These are phyloP conservation scores for Coniophora puteana DNA, from an alignment of 1,284 basidiomycete genomes.

Conservation along the genomic window DNA sequence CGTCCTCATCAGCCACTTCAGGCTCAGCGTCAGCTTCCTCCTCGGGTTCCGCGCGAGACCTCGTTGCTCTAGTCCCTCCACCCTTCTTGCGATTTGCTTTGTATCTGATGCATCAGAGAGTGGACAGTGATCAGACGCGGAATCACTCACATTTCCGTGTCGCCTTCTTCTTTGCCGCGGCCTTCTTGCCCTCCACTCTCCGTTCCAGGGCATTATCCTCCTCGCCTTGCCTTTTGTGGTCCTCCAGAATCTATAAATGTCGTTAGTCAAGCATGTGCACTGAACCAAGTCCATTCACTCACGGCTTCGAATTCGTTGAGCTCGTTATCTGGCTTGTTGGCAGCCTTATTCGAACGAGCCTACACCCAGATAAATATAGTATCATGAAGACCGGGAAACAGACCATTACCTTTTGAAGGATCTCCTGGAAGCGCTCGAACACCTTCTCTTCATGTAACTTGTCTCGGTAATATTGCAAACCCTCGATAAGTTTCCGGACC, in stretches of 20 bases:
- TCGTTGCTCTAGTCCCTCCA: no score
- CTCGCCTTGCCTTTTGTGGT: slow-evolving; percentile 80
- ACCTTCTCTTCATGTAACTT: slow-evolving; percentile 90
- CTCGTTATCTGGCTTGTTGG: slow-evolving; percentile 86
- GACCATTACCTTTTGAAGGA: slow-evolving; percentile 69
- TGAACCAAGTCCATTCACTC: slow-evolving; percentile 17
- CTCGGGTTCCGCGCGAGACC: no score
- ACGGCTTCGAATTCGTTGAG: slow-evolving; percentile 87
- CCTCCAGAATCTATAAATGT: slow-evolving; percentile 67
- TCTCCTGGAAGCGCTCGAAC: slow-evolving; percentile 84
- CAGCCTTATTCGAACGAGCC: slow-evolving; percentile 84
- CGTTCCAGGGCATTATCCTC: slow-evolving; percentile 90
- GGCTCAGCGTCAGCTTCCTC: no score
- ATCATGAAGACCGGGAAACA: background rate
- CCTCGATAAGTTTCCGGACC: slow-evolving; percentile 95
- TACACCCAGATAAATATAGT: slow-evolving; percentile 21
- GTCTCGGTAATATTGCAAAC: slow-evolving; percentile 89
- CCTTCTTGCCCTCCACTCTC: slow-evolving; percentile 77
- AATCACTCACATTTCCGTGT: slow-evolving; percentile 35
- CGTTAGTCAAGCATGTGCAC: slow-evolving; percentile 10
- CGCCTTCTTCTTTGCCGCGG: slow-evolving; percentile 69
- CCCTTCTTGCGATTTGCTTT: no score
- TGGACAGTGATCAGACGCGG: slow-evolving; percentile 1
- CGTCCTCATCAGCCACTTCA: no score
- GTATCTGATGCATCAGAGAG: background rate